These are phyloP conservation scores for Avicennia marina DNA, from an alignment of 257 asterid genomes.

Conservation along the genomic window DNA sequence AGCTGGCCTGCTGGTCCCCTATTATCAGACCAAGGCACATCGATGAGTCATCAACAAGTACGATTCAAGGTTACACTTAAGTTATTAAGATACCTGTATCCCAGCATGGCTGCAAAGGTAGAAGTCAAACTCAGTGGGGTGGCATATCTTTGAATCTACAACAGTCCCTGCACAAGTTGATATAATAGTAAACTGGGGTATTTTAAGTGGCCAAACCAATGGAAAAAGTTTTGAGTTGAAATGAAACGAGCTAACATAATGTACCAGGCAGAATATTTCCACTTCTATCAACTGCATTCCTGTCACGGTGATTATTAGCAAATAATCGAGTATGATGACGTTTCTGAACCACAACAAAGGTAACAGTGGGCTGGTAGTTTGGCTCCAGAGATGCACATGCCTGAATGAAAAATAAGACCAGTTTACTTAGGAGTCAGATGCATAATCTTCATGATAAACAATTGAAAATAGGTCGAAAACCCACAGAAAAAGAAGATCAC, in stretches of 20 bases:
- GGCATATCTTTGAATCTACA: conserved; percentile 89
- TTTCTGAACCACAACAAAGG: conserved; percentile 94
- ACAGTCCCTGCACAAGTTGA: conserved; percentile 62
- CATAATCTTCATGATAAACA: conserved; percentile 59
- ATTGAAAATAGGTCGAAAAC: background rate
- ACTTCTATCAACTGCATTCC: conserved; percentile 40
- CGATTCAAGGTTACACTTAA: background rate
- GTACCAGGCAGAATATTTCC: conserved; percentile 64
- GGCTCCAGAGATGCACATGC: conserved; percentile 65
- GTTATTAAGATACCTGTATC: conserved; percentile 48
- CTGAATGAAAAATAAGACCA: conserved; percentile 18
- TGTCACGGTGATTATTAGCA: conserved; percentile 64
- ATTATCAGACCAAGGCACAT: background rate
- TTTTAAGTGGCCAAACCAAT: conserved; percentile 41
- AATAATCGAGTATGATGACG: conserved; percentile 92
- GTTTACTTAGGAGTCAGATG: conserved; percentile 89
- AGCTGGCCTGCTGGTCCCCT: conserved; percentile 95
- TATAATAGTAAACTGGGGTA: background rate
- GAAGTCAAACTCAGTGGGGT: conserved; percentile 93
- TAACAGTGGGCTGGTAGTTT: conserved; percentile 82
- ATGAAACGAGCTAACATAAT: too few relatives aligned
- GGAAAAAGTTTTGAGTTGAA: too few relatives aligned
- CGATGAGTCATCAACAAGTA: background rate
- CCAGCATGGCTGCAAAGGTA: conserved; percentile 99
- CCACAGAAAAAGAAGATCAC: conserved; percentile 15